Evolutionary conservation across 148 eudicot species (phyloP).

Genomic region (Polygonum maritimum): DNA sequence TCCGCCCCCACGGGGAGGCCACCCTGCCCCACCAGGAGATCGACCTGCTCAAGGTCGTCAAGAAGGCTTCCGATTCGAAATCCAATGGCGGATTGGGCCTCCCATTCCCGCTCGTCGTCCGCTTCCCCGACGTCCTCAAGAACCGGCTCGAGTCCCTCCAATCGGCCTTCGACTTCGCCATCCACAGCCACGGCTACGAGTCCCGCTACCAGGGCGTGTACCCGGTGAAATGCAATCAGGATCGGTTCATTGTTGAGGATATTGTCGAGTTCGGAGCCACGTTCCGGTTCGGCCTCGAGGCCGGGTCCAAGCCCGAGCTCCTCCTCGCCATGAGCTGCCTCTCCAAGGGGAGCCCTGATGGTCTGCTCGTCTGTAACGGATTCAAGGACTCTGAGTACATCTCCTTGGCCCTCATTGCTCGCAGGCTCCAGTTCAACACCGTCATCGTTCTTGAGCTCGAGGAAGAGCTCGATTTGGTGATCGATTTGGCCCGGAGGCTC

Average conservation of each 20-base stretch:
- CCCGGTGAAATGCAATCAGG: constrained; percentile 93
- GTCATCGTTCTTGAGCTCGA: constrained; percentile 87
- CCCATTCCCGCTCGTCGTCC: constrained; percentile 60
- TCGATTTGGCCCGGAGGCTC: constrained; percentile 47
- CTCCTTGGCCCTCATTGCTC: constrained; percentile 58
- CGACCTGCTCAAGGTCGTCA: constrained; percentile 71
- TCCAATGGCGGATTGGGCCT: constrained; percentile 59
- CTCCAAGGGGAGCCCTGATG: constrained; percentile 58
- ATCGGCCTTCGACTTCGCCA: constrained; percentile 59
- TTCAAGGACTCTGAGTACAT: constrained; percentile 83
- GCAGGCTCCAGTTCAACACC: constrained; percentile 56
- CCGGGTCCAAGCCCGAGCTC: constrained; percentile 97
- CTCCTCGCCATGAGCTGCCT: constrained; percentile 71
- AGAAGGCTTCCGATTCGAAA: constrained; percentile 63
- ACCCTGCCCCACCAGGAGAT: constrained; percentile 77
- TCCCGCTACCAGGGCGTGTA: constrained; percentile 90
- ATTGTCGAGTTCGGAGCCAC: constrained; percentile 65
- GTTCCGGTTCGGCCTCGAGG: constrained; percentile 84
- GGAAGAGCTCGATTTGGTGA: constrained; percentile 70
- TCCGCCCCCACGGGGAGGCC: constrained; percentile 43
- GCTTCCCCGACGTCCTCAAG: constrained; percentile 76
- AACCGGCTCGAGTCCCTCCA: constrained; percentile 66
- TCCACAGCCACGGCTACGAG: constrained; percentile 39
- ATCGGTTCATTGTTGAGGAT: constrained; percentile 72
- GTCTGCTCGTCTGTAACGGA: constrained; percentile 73